Conservation (phyloP, 768 basidiomycete species). For the Pisolithus microcarpus region DNA sequence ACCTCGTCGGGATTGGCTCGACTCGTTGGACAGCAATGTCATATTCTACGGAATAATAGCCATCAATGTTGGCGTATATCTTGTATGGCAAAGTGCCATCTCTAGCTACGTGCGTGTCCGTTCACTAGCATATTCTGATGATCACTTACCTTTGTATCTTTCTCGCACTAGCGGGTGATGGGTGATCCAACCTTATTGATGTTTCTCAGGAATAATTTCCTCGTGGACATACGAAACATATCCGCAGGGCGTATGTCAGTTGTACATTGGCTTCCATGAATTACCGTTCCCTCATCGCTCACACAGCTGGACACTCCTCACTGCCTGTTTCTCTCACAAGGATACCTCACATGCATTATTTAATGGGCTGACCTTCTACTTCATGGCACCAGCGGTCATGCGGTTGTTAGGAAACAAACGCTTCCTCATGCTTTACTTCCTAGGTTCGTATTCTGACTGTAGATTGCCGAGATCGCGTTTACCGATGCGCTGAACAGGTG, state of each 20-base stretch:
- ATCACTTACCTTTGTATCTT: background rate
- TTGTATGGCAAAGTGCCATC: constrained; percentile 44
- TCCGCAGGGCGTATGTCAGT: constrained; percentile 58
- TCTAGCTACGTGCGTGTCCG: constrained; percentile 24
- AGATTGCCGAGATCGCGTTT: background rate
- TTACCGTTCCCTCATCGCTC: background rate
- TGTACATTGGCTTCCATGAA: background rate
- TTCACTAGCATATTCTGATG: constrained; percentile 4
- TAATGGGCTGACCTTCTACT: constrained; percentile 74
- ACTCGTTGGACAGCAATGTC: constrained; percentile 44
- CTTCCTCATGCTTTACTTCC: constrained; percentile 69
- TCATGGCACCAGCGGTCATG: constrained; percentile 63
- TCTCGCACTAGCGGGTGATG: constrained; percentile 31
- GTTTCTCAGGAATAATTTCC: constrained; percentile 61
- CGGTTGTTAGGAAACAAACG: constrained; percentile 54
- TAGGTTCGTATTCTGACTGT: constrained; percentile 38
- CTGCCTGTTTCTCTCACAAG: constrained; percentile 65
- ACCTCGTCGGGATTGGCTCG: constrained; percentile 30
- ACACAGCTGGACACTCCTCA: constrained; percentile 66
- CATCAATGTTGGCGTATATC: constrained; percentile 56
- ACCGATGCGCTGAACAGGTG: constrained; percentile 37
- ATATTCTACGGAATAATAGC: constrained; percentile 61
- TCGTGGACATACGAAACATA: constrained; percentile 53
- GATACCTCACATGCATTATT: constrained; percentile 56
- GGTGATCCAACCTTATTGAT: constrained; percentile 32